Evolutionary conservation across 257 asterid genomes (phyloP), one percentile per base, ranked within the genome.

Genomic region (Lantana camara): DNA sequence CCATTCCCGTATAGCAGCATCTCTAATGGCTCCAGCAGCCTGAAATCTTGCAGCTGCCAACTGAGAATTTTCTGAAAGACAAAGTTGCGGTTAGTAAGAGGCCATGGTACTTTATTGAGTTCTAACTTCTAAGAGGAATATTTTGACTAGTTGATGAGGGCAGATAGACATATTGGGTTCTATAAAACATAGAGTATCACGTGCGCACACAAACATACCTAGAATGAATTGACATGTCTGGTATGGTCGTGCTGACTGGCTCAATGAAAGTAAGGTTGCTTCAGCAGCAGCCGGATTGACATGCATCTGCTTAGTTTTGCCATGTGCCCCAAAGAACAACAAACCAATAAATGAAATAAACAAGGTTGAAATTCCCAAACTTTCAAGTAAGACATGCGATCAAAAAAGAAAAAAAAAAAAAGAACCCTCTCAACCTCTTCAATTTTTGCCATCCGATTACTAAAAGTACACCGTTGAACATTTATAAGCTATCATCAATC

Each of bases 1-100:
- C 99, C 99, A 93, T 81, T 93, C 99, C 68, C 99, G 86, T 67
- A 90, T 66, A 42, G 97, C 96, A 66, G 97, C 99, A 70, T 82
- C 87, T 63, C 86, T 82, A 64, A 93, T 80, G 68, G 97, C 97
- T 78, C 95, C 94, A 61, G 97, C 99, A 76, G 97, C 99, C 80
- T 84, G 95, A 77, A 93, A 93, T 74, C 95, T 88, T 72, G 99
- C 99, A 76, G 56, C 79, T 73, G 95, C 84, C 80, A 69, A 55
- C 84, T 73, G 87, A 71, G 99, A 93, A 69, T 93, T 85, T 78
- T 90, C 97, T 93, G 98, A 73, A 76, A 57, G 62, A 61, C 67
- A 52, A 63, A 40, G 58, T 50, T 37, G 69, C 51, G 59, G 41
- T 69, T 19, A 64, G 65, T 49, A 66, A 64, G 72, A 70, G 49